Base-by-base conservation (phyloP, 768 basidiomycete species). In the Ramaria sp. region DNA sequence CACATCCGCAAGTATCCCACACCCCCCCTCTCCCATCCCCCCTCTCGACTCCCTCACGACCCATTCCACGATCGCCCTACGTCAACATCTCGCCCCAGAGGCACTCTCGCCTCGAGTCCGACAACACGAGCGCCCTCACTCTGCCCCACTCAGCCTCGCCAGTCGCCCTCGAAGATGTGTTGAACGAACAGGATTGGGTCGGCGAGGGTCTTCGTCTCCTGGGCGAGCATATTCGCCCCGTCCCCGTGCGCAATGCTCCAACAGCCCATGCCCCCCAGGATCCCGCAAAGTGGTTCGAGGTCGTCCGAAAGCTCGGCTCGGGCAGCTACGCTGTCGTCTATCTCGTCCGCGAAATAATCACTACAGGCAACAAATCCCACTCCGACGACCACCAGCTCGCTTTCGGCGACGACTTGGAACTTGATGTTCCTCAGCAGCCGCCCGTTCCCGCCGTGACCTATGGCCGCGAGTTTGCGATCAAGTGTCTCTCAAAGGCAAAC, bases 261-360 rank as follows among this genome's bases (percentile, higher is more conserved):
- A 27, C 13, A 43, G 11, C 37, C 52, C 20, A n/a, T 37, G 74
- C 75, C 57, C 42, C 17, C 9, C 42, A n/a, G 42, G 42, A 17
- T 24, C 81, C 81, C 19, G 83, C 83, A 15, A 37, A 37, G 34
- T 37, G 34, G 34, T 91, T 94, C 59, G 80, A 91, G 73, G 91
- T 97, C 68, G 80, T 94, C 62, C 76, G 88, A 57, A 82, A 81
- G 60, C 81, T 95, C 53, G 93, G 93, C 50, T 83, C 88, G 0
- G 93, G 93, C 63, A 88, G 85, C 60, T 96, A 95, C 67, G 93
- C 93, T 15, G 88, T 92, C 64, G 93, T 96, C 55, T 97, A 96
- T 68, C 84, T 91, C 59, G 93, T 96, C 27, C 81, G 82, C 48
- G 86, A 90, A 69, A 78, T 88, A 37, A 62, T 78, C 27, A 30